phyloP scores from a whole-genome alignment of 192 early-diverging fungal species.

The Coemansia sp. region DNA sequence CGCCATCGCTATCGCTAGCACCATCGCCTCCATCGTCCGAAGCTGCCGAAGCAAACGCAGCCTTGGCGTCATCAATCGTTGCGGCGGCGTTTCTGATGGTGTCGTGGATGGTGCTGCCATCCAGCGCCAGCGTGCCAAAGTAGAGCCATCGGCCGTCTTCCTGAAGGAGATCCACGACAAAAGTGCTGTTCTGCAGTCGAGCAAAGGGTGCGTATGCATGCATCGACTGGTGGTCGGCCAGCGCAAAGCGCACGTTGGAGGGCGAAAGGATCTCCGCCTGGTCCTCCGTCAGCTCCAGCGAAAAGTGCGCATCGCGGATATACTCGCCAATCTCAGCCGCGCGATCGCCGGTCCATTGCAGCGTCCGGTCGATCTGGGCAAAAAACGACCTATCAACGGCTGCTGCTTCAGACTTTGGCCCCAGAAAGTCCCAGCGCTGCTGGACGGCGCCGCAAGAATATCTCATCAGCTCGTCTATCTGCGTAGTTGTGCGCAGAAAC shows the following conservation, averaged over 20 bases:
- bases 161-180: constrained; percentile 27
- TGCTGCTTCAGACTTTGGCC: constrained; percentile 9
- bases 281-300: constrained; percentile 40
- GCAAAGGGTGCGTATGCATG: constrained; percentile 39
- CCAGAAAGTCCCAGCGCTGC: constrained; percentile 53
- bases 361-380: constrained; percentile 16
- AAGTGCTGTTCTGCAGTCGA: neutral
- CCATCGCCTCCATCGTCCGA: neutral
- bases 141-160: constrained; percentile 30
- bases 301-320: constrained; percentile 37
- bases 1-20: constrained; percentile 3
- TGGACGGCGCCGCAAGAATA: constrained; percentile 17
- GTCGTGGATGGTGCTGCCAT: too few relatives aligned
- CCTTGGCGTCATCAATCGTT: constrained; percentile 1
- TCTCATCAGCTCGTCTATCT: constrained; percentile 42
- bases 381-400: constrained; percentile 6
- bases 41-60: neutral
- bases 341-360: constrained; percentile 18
- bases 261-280: constrained; percentile 26
- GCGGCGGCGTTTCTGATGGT: too few relatives aligned
- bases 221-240: constrained; percentile 3
- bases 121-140: constrained; percentile 10
- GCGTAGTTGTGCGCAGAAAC: constrained; percentile 29
- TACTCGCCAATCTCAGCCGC: constrained; percentile 17
- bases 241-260: constrained; percentile 15